Conservation (phyloP, 306 rosid species). For the Abrus pulchellus region DNA sequence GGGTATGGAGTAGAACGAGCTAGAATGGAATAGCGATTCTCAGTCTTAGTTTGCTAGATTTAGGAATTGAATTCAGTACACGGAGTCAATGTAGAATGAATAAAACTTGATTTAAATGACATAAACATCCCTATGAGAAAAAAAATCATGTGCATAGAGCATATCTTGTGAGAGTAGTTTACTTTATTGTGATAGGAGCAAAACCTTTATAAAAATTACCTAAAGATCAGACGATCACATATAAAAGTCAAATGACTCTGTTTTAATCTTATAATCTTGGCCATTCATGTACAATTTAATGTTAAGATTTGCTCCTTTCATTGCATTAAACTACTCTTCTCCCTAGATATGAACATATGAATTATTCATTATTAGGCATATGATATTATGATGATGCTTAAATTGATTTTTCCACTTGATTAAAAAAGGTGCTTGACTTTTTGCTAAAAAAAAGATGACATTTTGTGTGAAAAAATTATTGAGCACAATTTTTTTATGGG, state of each 20-base stretch:
- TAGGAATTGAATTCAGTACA: neutral
- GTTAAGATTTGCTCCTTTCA: neutral
- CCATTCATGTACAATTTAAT: conserved; percentile 9
- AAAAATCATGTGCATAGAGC: neutral
- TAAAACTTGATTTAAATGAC: neutral
- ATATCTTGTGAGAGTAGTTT: no score
- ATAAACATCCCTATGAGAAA: neutral
- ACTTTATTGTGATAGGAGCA: no score
- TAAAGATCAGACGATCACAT: no score
- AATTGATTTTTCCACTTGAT: neutral
- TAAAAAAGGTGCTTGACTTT: neutral
- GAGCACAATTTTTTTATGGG: neutral
- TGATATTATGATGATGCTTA: no score
- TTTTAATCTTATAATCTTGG: neutral
- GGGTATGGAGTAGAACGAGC: neutral
- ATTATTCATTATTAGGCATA: neutral
- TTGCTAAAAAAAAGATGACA: no score
- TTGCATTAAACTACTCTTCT: neutral
- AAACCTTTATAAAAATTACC: no score
- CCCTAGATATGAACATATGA: neutral
- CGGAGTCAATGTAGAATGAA: neutral
- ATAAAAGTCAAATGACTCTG: neutral
- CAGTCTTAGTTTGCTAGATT: neutral
- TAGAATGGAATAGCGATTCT: conserved; percentile 3
- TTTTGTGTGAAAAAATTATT: no score